Evolutionary conservation across 768 basidiomycete genomes (phyloP).

Genomic region (Phaeotremella fagi): DNA sequence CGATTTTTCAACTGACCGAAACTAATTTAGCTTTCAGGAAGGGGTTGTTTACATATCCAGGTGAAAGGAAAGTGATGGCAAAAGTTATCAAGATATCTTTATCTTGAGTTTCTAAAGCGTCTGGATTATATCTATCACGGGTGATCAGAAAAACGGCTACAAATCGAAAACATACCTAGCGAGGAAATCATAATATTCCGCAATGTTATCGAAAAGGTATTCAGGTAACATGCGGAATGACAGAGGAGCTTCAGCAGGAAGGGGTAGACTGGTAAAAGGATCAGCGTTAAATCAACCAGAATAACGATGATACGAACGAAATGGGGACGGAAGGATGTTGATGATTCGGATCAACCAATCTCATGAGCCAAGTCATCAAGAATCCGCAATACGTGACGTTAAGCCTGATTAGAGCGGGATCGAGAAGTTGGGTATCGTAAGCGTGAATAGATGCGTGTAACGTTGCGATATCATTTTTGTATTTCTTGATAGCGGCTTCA

Average conservation of each 20-base stretch:
- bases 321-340: slow-evolving; percentile 66
- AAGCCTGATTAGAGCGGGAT: slow-evolving; percentile 75
- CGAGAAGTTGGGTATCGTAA: slow-evolving; percentile 77
- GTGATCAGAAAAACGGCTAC: not conserved
- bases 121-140: slow-evolving; percentile 53
- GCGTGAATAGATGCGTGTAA: slow-evolving; percentile 69
- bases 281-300: not conserved
- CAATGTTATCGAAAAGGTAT: slow-evolving; percentile 87
- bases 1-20: slow-evolving; percentile 56
- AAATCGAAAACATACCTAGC: slow-evolving; percentile 57
- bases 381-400: slow-evolving; percentile 81
- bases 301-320: slow-evolving; percentile 55
- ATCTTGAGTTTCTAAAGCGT: slow-evolving; percentile 75
- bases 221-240: slow-evolving; percentile 85
- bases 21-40: slow-evolving; percentile 96
- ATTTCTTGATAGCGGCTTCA: slow-evolving; percentile 68
- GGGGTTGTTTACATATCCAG: slow-evolving; percentile 98
- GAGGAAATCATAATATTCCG: slow-evolving; percentile 79
- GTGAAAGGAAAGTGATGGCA: slow-evolving; percentile 84
- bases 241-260: slow-evolving; percentile 78
- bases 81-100: slow-evolving; percentile 83
- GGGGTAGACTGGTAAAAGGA: slow-evolving; percentile 61
- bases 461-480: slow-evolving; percentile 70
- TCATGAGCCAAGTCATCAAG: slow-evolving; percentile 87
- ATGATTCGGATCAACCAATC: slow-evolving; percentile 76